Evolutionary conservation across 2,329 filamentous ascomycete genomes (phyloP).

Genomic region (Alternaria dauci): DNA sequence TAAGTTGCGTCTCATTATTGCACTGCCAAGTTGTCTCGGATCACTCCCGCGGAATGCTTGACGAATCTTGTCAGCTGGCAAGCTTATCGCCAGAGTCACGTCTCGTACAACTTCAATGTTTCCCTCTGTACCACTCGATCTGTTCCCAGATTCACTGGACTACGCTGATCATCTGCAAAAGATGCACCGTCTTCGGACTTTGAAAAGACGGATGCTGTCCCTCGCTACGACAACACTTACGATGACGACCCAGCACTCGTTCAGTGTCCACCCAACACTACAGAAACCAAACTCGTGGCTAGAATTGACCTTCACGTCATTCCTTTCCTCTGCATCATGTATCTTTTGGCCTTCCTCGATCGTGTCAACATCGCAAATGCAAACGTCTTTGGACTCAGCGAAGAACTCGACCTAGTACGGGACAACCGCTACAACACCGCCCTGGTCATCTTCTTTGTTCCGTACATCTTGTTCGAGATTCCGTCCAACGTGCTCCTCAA

Average conservation of each 20-base stretch:
- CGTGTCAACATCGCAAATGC: slow-evolving; percentile 64
- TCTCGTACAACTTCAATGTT: neutral
- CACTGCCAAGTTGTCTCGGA: slow-evolving; percentile 18
- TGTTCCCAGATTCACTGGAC: neutral
- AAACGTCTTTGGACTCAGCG: slow-evolving; percentile 59
- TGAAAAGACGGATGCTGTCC: slow-evolving; percentile 24
- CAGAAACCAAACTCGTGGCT: slow-evolving; percentile 56
- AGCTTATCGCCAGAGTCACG: slow-evolving; percentile 7
- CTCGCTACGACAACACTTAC: slow-evolving; percentile 45
- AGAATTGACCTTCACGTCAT: slow-evolving; percentile 60
- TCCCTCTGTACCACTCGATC: neutral
- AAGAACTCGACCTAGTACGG: slow-evolving; percentile 55
- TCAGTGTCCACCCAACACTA: slow-evolving; percentile 59
- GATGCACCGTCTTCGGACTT: slow-evolving; percentile 26
- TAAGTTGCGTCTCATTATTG: slow-evolving; percentile 29
- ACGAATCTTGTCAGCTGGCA: slow-evolving; percentile 6
- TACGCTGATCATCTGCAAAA: slow-evolving; percentile 29
- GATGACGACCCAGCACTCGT: slow-evolving; percentile 52
- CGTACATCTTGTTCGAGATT: slow-evolving; percentile 63
- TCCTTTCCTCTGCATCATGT: slow-evolving; percentile 61
- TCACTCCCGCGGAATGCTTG: slow-evolving; percentile 6
- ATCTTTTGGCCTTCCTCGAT: slow-evolving; percentile 60
- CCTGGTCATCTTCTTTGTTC: slow-evolving; percentile 64
- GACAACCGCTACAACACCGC: slow-evolving; percentile 60
- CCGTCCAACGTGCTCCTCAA: slow-evolving; percentile 63